Percentiles rank a stretch among this genome's conserved stretches.
Conservation (phyloP, 257 asterid genomes). For the Hygrophila difformis region DNA sequence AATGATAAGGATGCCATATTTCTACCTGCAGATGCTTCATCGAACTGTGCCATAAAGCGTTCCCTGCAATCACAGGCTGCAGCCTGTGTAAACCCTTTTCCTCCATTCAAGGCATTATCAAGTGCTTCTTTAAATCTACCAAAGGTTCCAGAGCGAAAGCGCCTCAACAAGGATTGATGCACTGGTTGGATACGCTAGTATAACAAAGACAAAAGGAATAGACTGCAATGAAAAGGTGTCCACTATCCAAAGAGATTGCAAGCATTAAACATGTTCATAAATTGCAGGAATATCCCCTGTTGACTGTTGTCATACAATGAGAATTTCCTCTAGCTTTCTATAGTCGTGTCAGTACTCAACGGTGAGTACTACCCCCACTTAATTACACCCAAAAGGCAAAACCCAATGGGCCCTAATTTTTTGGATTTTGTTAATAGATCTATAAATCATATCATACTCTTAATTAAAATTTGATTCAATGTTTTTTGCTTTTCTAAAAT, state of each 20-base stretch:
- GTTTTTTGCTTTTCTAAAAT: too few species aligned
- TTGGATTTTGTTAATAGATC: too few species aligned
- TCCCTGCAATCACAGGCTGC: conserved; percentile 69
- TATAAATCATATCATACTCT: too few species aligned
- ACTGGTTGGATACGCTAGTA: conserved; percentile 91
- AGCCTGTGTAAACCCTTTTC: conserved; percentile 71
- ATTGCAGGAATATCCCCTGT: too few species aligned
- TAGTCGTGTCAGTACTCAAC: too few species aligned
- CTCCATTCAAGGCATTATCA: conserved; percentile 55
- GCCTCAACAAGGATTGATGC: conserved; percentile 80
- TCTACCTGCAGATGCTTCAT: conserved; percentile 82
- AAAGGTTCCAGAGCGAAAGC: conserved; percentile 61
- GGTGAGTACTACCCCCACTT: too few species aligned
- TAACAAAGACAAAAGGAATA: conserved; percentile 2
- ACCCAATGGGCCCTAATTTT: too few species aligned
- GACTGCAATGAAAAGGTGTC: not conserved
- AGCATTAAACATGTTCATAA: not conserved
- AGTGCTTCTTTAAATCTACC: conserved; percentile 72
- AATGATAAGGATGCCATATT: too few species aligned
- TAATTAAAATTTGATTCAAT: too few species aligned
- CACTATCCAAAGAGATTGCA: not conserved
- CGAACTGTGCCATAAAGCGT: conserved; percentile 41
- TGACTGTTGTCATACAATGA: too few species aligned
- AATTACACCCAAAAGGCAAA: too few species aligned
- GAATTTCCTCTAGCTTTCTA: too few species aligned